These are phyloP conservation scores for Jimgerdemannia lactiflua DNA, from an alignment of 192 early-diverging fungal genomes.

Conservation along the genomic window DNA sequence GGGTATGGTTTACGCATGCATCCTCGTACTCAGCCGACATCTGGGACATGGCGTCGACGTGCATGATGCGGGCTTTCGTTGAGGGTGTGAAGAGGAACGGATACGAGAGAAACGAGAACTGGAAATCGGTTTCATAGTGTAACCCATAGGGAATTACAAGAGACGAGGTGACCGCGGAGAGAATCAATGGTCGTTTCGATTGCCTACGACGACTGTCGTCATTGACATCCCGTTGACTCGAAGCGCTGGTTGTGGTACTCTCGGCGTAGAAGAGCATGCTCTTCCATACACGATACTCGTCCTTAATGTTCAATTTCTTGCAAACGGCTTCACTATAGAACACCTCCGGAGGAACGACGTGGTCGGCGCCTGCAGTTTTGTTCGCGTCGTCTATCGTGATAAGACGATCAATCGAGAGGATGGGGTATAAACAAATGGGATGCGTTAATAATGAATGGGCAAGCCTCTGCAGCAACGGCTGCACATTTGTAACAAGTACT, in stretches of 20 bases:
- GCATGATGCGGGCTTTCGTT: conserved; percentile 66
- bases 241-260: not conserved
- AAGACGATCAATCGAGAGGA: too few relatives aligned
- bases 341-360: not conserved
- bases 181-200: conserved; percentile 1
- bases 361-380: not conserved
- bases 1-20: conserved; percentile 77
- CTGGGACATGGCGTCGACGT: conserved; percentile 73
- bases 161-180: conserved; percentile 12
- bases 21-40: conserved; percentile 81
- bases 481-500: too few relatives aligned
- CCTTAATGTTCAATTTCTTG: conserved; percentile 65
- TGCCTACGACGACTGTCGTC: conserved; percentile 9
- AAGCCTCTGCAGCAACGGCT: too few relatives aligned
- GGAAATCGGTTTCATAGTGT: conserved; percentile 26
- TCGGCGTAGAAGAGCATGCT: conserved; percentile 41
- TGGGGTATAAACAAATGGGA: too few relatives aligned
- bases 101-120: conserved; percentile 69
- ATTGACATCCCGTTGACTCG: conserved; percentile 12
- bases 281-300: conserved; percentile 75
- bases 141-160: conserved; percentile 17
- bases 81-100: conserved; percentile 68
- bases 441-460: too few relatives aligned
- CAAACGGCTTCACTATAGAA: conserved; percentile 26
- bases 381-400: not conserved